Conservation (phyloP, 1,284 basidiomycete species). For the Fistulinella cinereoalba region DNA sequence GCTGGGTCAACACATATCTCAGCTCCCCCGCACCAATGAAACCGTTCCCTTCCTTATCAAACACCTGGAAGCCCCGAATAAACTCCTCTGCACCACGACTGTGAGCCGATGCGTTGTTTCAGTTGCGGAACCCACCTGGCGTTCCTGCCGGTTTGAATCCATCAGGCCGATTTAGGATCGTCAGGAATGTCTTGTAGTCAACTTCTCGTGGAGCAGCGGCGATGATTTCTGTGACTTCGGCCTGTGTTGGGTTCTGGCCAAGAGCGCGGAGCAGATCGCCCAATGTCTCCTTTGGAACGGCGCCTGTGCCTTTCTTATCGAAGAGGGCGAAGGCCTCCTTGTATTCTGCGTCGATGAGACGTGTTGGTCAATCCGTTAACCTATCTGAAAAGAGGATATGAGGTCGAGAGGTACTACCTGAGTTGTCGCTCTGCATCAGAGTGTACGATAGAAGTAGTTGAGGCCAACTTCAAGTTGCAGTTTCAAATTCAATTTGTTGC, state of each 20-base stretch:
- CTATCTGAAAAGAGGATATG: too few species aligned
- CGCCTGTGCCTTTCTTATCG: conserved; percentile 92
- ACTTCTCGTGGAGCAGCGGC: conserved; percentile 71
- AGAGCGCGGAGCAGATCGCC: conserved; percentile 95
- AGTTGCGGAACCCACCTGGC: conserved; percentile 11
- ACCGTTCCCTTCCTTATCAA: conserved; percentile 97
- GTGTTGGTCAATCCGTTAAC: conserved; percentile 5
- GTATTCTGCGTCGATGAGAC: conserved; percentile 60
- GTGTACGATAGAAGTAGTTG: too few species aligned
- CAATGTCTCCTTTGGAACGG: conserved; percentile 80
- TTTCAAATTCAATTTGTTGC: too few species aligned
- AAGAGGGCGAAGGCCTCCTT: conserved; percentile 97
- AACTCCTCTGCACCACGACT: conserved; percentile 77
- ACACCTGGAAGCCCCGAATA: conserved; percentile 98
- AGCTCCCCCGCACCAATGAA: conserved; percentile 57
- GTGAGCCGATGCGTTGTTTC: background rate
- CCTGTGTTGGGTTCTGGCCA: conserved; percentile 98
- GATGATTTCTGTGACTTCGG: conserved; percentile 86
- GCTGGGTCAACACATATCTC: conserved; percentile 25
- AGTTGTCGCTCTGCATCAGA: conserved; percentile 19
- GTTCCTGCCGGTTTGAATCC: conserved; percentile 28
- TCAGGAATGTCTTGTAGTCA: conserved; percentile 69
- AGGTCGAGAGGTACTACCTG: conserved; percentile 10
- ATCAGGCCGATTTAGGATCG: conserved; percentile 84
- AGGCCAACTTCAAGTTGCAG: too few species aligned